Conservation (phyloP, 139 green algal species). For the Pedinophyceae sp. region DNA sequence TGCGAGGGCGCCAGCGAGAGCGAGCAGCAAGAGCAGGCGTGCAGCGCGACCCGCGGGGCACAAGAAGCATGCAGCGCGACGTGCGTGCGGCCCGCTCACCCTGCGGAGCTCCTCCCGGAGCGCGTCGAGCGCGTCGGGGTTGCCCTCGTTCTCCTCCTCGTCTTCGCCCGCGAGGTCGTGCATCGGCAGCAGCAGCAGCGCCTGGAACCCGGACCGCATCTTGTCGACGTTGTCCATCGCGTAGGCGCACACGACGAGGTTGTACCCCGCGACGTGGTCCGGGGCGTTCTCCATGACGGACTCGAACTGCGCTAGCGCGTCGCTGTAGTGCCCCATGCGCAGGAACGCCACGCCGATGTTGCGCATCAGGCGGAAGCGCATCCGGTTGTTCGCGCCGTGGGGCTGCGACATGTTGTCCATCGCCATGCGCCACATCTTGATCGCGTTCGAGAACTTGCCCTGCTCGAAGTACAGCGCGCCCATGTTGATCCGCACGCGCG, state of each 20-base stretch:
- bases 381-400: no score
- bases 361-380: constrained; percentile 49
- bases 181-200: constrained; percentile 30
- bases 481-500: constrained; percentile 71
- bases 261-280: constrained; percentile 60
- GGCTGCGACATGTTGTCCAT: constrained; percentile 44
- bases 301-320: constrained; percentile 47
- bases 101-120: constrained; percentile 31
- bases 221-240: constrained; percentile 54
- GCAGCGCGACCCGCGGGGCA: no score
- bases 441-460: constrained; percentile 35
- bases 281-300: constrained; percentile 40
- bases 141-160: constrained; percentile 13
- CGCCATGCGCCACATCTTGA: constrained; percentile 78
- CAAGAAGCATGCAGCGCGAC: background rate
- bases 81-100: background rate
- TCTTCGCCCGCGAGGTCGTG: constrained; percentile 20
- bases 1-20: no score
- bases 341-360: constrained; percentile 72
- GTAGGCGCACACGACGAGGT: constrained; percentile 63
- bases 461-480: constrained; percentile 69
- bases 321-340: constrained; percentile 57
- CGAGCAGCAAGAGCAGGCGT: no score
- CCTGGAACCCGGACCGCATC: constrained; percentile 50
- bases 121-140: constrained; percentile 11